These are phyloP conservation scores for Cinnamomum micranthum DNA, from an alignment of 164 flowering plant species.

Conservation along the genomic window DNA sequence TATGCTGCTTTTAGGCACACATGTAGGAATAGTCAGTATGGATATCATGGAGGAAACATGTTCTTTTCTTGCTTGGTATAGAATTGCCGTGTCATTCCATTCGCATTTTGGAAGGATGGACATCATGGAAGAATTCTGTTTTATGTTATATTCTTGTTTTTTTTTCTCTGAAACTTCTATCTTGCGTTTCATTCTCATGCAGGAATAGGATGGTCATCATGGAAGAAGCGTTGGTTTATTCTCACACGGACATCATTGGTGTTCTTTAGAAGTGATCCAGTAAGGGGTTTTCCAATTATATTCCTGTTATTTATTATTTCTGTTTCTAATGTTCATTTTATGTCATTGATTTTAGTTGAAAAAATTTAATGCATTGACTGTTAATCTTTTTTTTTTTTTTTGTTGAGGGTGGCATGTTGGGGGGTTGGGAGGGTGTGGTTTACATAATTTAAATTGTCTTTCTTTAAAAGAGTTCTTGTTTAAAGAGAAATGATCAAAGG, in stretches of 20 bases:
- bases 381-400: background rate
- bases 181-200: background rate
- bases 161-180: background rate
- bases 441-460: no score
- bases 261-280: conserved; percentile 96
- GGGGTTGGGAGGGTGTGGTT: no score
- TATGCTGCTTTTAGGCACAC: no score
- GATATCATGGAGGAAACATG: no score
- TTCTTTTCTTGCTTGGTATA: no score
- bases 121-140: background rate
- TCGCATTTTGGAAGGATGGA: background rate
- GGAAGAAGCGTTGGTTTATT: conserved; percentile 99
- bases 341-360: background rate
- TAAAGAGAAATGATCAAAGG: no score
- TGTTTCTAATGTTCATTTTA: background rate
- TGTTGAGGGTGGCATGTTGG: background rate
- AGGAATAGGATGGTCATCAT: conserved; percentile 99
- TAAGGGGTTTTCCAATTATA: conserved; percentile 33
- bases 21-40: no score
- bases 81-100: no score
- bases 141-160: no score
- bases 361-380: no score
- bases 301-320: background rate
- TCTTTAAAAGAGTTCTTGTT: no score
- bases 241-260: conserved; percentile 83